Evolutionary conservation across 2,329 filamentous ascomycete species (phyloP).

Genomic region (Aspergillus sp.): DNA sequence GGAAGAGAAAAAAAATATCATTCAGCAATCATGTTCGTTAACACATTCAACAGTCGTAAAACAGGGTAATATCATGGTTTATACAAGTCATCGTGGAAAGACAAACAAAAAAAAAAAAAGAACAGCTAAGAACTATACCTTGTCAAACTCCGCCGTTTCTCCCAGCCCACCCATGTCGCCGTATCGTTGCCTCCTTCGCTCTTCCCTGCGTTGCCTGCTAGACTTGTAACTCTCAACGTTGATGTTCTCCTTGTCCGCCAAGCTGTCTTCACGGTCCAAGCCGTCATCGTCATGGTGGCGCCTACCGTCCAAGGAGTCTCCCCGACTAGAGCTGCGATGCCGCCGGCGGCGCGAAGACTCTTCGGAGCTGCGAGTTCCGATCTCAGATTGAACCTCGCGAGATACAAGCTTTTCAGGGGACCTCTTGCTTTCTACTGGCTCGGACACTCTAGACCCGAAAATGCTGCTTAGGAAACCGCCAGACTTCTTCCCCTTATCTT

Average conservation of each 20-base stretch:
- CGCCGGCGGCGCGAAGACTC: constrained; percentile 49
- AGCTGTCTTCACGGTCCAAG: constrained; percentile 43
- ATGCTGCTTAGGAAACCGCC: constrained; percentile 43
- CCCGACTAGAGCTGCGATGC: constrained; percentile 44
- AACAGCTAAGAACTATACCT: constrained; percentile 45
- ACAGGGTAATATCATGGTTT: constrained; percentile 32
- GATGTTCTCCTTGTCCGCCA: constrained; percentile 43
- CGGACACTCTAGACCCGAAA: constrained; percentile 43
- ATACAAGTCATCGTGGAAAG: constrained; percentile 26
- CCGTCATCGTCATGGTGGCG: constrained; percentile 43
- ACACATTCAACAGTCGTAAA: constrained; percentile 25
- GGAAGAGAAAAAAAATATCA: constrained; percentile 31
- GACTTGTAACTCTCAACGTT: constrained; percentile 39
- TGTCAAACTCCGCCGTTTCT: constrained; percentile 37
- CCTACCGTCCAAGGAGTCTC: constrained; percentile 47
- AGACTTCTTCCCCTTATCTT: constrained; percentile 38
- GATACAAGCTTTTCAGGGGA: constrained; percentile 35
- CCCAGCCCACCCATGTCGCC: constrained; percentile 43
- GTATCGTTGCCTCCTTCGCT: constrained; percentile 41
- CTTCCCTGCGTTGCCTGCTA: constrained; percentile 41
- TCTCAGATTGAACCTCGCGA: constrained; percentile 43
- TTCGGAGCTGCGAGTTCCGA: constrained; percentile 37
- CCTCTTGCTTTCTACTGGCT: constrained; percentile 31
- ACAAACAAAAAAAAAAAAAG: constrained; percentile 30
- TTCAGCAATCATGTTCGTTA: constrained; percentile 31